phyloP scores from a whole-genome alignment of 2,329 filamentous ascomycete species.

The Fusarium guadeloupense region DNA sequence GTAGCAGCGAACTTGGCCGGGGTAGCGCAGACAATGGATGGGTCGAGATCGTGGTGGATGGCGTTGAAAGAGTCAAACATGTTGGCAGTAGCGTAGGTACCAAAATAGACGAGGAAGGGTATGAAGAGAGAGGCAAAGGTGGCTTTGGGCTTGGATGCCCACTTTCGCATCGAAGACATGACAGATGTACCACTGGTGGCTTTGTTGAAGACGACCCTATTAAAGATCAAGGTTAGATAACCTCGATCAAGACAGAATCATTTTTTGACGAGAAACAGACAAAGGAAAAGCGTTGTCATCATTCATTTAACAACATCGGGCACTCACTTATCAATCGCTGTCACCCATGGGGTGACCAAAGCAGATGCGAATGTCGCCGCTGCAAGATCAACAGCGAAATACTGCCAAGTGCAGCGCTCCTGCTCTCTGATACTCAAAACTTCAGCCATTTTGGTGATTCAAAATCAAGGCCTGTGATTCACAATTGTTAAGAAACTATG shows the following conservation, averaged over 20 bases:
- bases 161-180: constrained; percentile 36
- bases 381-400: constrained; percentile 38
- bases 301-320: not conserved
- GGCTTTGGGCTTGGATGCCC: constrained; percentile 35
- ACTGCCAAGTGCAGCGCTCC: constrained; percentile 38
- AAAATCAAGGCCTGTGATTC: not conserved
- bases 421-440: constrained; percentile 37
- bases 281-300: not conserved
- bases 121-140: constrained; percentile 35
- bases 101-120: constrained; percentile 42
- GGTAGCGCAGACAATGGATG: constrained; percentile 31
- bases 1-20: constrained; percentile 39
- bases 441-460: constrained; percentile 33
- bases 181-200: constrained; percentile 33
- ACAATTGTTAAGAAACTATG: not conserved
- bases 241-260: not conserved
- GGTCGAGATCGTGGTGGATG: constrained; percentile 26
- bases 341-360: constrained; percentile 41
- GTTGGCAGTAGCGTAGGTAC: constrained; percentile 42
- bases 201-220: constrained; percentile 39
- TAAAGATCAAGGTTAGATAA: not conserved
- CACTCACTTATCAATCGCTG: constrained; percentile 41
- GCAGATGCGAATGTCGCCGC: constrained; percentile 39
- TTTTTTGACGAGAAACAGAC: not conserved
- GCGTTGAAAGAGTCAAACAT: constrained; percentile 40